These are phyloP conservation scores for Angomonas ambiguus DNA, from an alignment of 208 protist species.

Conservation along the genomic window DNA sequence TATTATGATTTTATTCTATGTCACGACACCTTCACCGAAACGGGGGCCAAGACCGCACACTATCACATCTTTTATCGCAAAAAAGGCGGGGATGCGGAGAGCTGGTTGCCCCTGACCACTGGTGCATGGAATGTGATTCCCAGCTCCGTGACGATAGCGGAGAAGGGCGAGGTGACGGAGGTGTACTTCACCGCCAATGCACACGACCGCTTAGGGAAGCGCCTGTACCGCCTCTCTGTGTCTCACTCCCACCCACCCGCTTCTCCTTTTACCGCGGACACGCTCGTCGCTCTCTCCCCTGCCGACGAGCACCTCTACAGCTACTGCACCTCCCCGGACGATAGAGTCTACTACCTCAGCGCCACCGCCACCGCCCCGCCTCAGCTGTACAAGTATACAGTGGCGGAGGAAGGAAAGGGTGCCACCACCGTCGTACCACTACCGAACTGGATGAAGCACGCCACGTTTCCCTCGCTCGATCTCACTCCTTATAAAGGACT, in stretches of 20 bases:
- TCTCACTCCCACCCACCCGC: not conserved
- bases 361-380: constrained; percentile 36
- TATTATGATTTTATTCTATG: constrained; percentile 50
- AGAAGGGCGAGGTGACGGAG: constrained; percentile 8
- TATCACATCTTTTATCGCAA: constrained; percentile 47
- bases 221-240: constrained; percentile 45
- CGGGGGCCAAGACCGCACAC: constrained; percentile 53
- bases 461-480: constrained; percentile 3
- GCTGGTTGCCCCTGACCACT: constrained; percentile 58
- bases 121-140: constrained; percentile 70
- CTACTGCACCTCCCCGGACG: constrained; percentile 31
- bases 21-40: constrained; percentile 23
- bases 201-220: constrained; percentile 35
- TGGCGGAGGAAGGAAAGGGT: no score
- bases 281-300: constrained; percentile 38
- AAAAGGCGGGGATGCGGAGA: constrained; percentile 7
- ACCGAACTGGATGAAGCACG: not conserved
- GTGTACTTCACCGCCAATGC: constrained; percentile 71
- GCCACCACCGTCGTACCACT: not conserved
- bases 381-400: constrained; percentile 30
- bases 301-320: constrained; percentile 49
- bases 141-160: constrained; percentile 19
- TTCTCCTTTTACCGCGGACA: constrained; percentile 16
- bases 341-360: constrained; percentile 54
- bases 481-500: not conserved